A percentile compares a stretch with the other conserved stretches of the same genome.
Conservation (phyloP, 306 rosid genomes). For the Elaeagnus macrophylla region DNA sequence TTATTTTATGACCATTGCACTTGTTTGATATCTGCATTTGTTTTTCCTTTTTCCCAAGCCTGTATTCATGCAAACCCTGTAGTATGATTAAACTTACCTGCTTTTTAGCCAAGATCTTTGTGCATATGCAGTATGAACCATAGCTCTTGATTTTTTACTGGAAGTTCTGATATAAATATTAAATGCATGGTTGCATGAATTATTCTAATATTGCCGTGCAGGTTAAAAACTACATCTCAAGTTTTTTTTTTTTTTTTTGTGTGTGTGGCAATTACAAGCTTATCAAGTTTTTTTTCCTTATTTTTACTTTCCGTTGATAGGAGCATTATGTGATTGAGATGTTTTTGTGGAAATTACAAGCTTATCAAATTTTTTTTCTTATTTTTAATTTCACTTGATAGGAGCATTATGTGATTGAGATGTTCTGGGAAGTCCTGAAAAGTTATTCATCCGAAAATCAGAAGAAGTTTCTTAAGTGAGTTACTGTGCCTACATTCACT, state of each 20-base stretch:
- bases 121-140: not conserved
- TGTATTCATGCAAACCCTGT: not conserved
- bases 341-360: constrained; percentile 20
- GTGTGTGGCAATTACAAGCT: not conserved
- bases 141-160: not conserved
- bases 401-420: constrained; percentile 87
- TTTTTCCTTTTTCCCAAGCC: not conserved
- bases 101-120: not conserved
- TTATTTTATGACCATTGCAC: constrained; percentile 3
- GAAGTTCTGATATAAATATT: no score
- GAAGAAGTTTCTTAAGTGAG: constrained; percentile 89
- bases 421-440: constrained; percentile 93
- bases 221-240: not conserved
- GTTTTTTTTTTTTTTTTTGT: constrained; percentile 3
- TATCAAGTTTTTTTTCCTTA: no score
- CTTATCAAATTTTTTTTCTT: no score
- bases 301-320: constrained; percentile 30
- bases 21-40: not conserved
- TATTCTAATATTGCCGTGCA: not conserved
- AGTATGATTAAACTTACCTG: no score
- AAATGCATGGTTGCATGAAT: no score
- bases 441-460: constrained; percentile 78
- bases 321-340: constrained; percentile 83
- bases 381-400: constrained; percentile 22
- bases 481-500: constrained; percentile 6